Evolutionary conservation across 2,329 filamentous ascomycete genomes (phyloP), one percentile per base, ranked within the genome.

Genomic region (Colletotrichum tabaci): DNA sequence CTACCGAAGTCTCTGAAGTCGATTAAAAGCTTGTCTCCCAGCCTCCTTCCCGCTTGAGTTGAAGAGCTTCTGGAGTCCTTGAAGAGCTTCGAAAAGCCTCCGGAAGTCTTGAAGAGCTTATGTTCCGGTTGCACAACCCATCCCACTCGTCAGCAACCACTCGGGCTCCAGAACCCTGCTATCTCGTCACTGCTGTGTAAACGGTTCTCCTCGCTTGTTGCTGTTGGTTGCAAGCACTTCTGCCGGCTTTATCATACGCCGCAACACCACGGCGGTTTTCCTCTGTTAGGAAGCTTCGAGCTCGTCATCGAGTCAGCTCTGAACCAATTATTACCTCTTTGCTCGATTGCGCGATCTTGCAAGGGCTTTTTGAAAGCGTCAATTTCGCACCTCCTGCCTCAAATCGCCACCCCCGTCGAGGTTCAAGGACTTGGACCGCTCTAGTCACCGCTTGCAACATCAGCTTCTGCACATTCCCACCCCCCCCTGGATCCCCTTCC

Each of bases 331-430:
- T 58, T 58, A 38, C 46, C 47, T 40, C 35, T 68, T 68, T 16
- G 30, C 13, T 50, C 68, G 68, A 71, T 71, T 71, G 68, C 68
- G 65, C 68, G 67, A 71, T 53, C 61, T 68, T 63, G 26, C 68
- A 71, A 71, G 68, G 65, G 52, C 65, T 40, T 53, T 61, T 53
- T 42, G n/a, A 46, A 40, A 40, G 57, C 42, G 18, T 68, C 65
- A 71, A 71, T 67, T 15, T 71, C 52, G 58, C 65, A 49, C 58
- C 52, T 71, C 58, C 44, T 71, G 58, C 65, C 68, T 58, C 38
- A 60, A 58, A 71, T 42, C 65, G 65, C 57, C 58, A 68, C 52
- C 68, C 53, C 65, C 67, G 57, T 58, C 46, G 65, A 63, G 57
- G n/a, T 35, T 68, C 65, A 21, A 47, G 57, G 44, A 40, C 68